A percentile compares a stretch with the other conserved stretches of the same genome.
Conservation (phyloP, 2,329 filamentous ascomycete species). For the Penicillium corylophilum region DNA sequence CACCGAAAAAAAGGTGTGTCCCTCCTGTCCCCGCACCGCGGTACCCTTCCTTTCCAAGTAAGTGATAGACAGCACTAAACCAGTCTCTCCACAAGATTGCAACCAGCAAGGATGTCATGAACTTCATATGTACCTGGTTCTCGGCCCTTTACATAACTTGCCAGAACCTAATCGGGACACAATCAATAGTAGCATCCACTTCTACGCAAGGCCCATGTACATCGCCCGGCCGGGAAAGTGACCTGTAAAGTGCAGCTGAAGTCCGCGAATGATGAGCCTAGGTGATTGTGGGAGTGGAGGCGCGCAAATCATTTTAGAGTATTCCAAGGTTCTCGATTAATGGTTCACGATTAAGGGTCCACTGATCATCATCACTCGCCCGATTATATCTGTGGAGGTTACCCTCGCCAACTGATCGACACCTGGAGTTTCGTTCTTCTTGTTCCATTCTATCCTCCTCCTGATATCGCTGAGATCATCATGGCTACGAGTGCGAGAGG, state of each 20-base stretch:
- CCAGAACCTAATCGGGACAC: constrained; percentile 4
- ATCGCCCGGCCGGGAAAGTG: neutral
- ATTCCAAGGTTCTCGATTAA: neutral
- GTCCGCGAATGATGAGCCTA: constrained; percentile 5
- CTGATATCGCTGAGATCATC: constrained; percentile 6
- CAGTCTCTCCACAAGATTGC: constrained; percentile 4
- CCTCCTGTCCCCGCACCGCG: constrained; percentile 1
- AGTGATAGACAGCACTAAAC: constrained; percentile 12
- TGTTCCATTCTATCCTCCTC: constrained; percentile 1
- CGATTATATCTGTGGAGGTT: constrained; percentile 9
- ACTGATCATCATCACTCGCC: neutral
- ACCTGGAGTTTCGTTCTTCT: constrained; percentile 13
- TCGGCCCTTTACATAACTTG: neutral
- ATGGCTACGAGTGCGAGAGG: constrained; percentile 30
- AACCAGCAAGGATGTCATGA: neutral
- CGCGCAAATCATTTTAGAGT: neutral
- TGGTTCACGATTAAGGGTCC: too few species aligned
- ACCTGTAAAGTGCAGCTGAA: neutral
- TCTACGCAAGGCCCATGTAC: neutral
- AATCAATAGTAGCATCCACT: constrained; percentile 11
- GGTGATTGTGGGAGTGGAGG: neutral
- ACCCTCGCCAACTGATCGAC: neutral
- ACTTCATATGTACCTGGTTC: neutral
- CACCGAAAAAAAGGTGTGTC: constrained; percentile 5
- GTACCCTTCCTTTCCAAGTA: constrained; percentile 8